phyloP scores from a whole-genome alignment of 2,329 filamentous ascomycete species.

The Cytospora piceicola region DNA sequence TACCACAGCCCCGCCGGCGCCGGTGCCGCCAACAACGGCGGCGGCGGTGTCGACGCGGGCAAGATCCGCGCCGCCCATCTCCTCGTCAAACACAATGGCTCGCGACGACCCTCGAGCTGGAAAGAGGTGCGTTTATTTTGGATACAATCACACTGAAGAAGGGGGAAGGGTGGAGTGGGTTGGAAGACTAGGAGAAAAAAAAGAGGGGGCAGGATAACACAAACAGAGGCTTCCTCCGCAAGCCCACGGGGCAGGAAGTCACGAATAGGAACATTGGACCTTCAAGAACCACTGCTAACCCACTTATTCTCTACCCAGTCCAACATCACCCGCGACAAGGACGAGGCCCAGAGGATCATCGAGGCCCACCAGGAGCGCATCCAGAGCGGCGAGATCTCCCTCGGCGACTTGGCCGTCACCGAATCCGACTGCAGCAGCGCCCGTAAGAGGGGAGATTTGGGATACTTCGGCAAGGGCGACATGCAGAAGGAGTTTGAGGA shows the following conservation, averaged over 20 bases:
- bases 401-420: constrained; percentile 82
- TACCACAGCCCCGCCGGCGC: constrained; percentile 69
- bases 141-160: too few species aligned
- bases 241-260: background rate
- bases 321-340: constrained; percentile 84
- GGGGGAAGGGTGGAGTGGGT: background rate
- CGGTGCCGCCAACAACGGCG: constrained; percentile 42
- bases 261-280: too few species aligned
- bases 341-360: constrained; percentile 82
- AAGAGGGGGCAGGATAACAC: background rate
- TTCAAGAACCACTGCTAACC: constrained; percentile 10
- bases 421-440: constrained; percentile 97
- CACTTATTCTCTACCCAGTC: constrained; percentile 47
- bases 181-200: too few species aligned
- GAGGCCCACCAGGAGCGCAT: constrained; percentile 76
- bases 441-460: constrained; percentile 90
- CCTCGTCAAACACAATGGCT: constrained; percentile 89
- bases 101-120: constrained; percentile 90
- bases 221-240: background rate
- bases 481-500: constrained; percentile 99
- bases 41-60: constrained; percentile 48
- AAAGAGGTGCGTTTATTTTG: constrained; percentile 60
- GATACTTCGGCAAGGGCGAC: constrained; percentile 90
- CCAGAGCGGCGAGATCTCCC: constrained; percentile 64
- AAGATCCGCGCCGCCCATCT: constrained; percentile 95